Conservation (phyloP, 768 basidiomycete species). For the Termitomyces sp. region DNA sequence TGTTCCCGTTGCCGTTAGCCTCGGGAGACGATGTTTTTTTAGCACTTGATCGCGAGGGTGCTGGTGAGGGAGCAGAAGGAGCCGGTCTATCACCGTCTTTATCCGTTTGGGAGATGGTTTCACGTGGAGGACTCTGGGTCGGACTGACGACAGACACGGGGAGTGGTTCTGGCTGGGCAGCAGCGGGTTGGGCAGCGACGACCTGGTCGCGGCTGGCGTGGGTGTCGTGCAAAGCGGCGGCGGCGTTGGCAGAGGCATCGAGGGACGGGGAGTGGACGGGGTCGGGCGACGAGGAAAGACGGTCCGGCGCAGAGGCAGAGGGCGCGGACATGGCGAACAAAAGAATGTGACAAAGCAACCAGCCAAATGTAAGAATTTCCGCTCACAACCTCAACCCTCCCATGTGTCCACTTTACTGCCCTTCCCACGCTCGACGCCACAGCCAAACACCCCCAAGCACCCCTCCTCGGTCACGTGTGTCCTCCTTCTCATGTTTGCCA, state of each 20-base stretch:
- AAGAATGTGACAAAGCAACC: conserved; percentile 1
- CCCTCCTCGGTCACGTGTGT: conserved; percentile 9
- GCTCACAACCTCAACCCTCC: conserved; percentile 8
- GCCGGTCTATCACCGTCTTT: conserved; percentile 16
- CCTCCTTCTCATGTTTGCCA: conserved; percentile 35
- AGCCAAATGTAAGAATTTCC: conserved; percentile 8
- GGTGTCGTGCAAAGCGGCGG: background rate
- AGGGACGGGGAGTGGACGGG: conserved; percentile 5
- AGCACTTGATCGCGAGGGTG: conserved; percentile 6
- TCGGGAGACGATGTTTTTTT: conserved; percentile 11
- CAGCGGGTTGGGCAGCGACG: background rate
- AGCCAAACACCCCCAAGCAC: conserved; percentile 11
- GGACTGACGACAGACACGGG: conserved; percentile 2
- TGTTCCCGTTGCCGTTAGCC: conserved; percentile 15
- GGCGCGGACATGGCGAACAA: conserved; percentile 13
- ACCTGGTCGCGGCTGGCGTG: background rate
- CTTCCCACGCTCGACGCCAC: conserved; percentile 12
- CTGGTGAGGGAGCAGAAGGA: conserved; percentile 9
- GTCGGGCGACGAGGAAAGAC: conserved; percentile 5
- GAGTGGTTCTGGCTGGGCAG: conserved; percentile 5
- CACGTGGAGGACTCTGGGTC: conserved; percentile 11
- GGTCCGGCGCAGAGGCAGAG: conserved; percentile 8
- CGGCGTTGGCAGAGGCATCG: conserved; percentile 12
- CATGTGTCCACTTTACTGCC: conserved; percentile 10
- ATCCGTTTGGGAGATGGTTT: conserved; percentile 11